Evolutionary conservation across 805 yeast species (phyloP).

Genomic region (Metschnikowia koreensis): DNA sequence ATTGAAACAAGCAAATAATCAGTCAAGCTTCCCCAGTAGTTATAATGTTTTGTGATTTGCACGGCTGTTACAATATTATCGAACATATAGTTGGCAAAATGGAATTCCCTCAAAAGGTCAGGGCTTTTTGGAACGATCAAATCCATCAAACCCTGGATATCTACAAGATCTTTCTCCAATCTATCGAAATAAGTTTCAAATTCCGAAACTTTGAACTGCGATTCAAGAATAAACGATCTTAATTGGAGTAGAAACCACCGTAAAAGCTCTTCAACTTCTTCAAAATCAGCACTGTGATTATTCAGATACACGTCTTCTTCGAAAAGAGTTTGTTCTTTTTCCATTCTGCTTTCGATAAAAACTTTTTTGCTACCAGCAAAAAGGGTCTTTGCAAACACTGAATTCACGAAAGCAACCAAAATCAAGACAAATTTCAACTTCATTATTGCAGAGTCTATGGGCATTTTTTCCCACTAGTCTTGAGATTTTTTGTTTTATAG

Average conservation of each 20-base stretch:
- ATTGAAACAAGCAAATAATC: not conserved
- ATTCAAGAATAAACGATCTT: not conserved
- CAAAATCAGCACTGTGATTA: not conserved
- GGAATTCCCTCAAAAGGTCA: not conserved
- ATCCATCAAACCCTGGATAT: not conserved
- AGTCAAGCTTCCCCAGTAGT: not conserved
- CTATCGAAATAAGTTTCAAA: too few species aligned
- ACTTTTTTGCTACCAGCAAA: too few species aligned
- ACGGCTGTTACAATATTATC: not conserved
- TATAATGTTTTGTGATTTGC: not conserved
- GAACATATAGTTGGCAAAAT: not conserved
- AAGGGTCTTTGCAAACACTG: too few species aligned
- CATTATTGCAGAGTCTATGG: too few species aligned
- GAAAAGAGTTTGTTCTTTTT: too few species aligned
- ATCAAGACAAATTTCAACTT: too few species aligned
- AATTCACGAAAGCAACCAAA: too few species aligned
- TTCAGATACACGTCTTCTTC: not conserved
- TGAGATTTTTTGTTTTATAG: too few species aligned
- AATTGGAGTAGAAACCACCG: not conserved
- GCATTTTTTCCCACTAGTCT: too few species aligned
- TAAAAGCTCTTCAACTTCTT: not conserved
- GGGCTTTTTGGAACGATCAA: not conserved
- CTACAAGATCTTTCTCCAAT: not conserved
- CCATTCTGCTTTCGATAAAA: too few species aligned
- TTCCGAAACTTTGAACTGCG: not conserved